Conservation (phyloP, 345 rosid species). For the Angophora floribunda region DNA sequence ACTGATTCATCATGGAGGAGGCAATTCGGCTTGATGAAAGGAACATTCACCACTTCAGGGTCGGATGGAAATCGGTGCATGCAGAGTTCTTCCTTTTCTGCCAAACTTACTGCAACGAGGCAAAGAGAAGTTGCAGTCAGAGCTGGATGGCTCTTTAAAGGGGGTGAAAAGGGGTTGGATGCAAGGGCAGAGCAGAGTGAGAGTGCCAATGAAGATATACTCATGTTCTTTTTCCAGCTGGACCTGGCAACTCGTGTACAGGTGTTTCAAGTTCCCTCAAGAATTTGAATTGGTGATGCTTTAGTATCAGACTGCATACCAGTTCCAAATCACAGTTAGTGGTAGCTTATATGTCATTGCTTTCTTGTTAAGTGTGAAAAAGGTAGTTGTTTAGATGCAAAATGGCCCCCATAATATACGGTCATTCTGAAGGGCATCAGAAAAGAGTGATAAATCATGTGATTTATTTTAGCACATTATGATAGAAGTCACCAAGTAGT, state of each 20-base stretch:
- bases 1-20: conserved; percentile 18
- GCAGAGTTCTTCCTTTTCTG: conserved; percentile 13
- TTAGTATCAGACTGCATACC: not conserved
- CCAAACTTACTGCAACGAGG: conserved; percentile 9
- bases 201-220: conserved; percentile 81
- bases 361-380: not conserved
- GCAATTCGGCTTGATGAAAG: conserved; percentile 19
- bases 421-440: not conserved
- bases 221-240: conserved; percentile 84
- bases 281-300: not conserved
- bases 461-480: not conserved
- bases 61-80: conserved; percentile 19
- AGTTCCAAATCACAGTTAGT: not conserved
- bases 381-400: not conserved
- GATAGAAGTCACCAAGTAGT: not conserved
- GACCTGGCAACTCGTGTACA: conserved; percentile 87
- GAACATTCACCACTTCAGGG: conserved; percentile 8
- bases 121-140: conserved; percentile 39
- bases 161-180: conserved; percentile 42
- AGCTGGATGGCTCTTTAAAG: conserved; percentile 84
- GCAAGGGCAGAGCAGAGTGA: conserved; percentile 76
- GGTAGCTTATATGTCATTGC: not conserved
- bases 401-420: not conserved
- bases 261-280: conserved; percentile 22
- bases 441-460: not conserved